These are phyloP conservation scores for Suhomyces bokatorum DNA, from an alignment of 1,139 yeast genomes.

Conservation along the genomic window DNA sequence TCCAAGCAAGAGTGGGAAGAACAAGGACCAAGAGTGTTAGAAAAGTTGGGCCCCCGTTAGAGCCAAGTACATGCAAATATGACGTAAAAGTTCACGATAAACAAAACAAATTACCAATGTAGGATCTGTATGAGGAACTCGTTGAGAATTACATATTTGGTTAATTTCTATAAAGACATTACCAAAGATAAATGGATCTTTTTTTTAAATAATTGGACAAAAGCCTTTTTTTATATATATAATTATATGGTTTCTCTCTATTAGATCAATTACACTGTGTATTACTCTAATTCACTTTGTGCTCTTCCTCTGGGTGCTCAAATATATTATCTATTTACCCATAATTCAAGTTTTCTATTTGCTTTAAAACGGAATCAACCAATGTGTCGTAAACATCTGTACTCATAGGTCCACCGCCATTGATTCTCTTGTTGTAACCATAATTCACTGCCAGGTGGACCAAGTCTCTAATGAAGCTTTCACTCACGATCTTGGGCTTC, in stretches of 20 bases:
- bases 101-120: background rate
- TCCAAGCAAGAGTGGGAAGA: constrained; percentile 97
- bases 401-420: constrained; percentile 36
- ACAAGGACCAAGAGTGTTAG: constrained; percentile 82
- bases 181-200: too few species aligned
- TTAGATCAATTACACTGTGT: too few species aligned
- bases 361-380: constrained; percentile 43
- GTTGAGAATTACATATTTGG: too few species aligned
- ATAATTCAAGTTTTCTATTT: constrained; percentile 42
- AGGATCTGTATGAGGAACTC: too few species aligned
- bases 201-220: too few species aligned
- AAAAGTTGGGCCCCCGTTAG: constrained; percentile 90
- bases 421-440: constrained; percentile 49
- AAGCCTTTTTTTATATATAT: too few species aligned
- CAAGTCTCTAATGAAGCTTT: constrained; percentile 64
- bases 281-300: too few species aligned
- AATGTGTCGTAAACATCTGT: constrained; percentile 44
- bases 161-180: too few species aligned
- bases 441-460: constrained; percentile 75
- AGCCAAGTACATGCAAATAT: constrained; percentile 10
- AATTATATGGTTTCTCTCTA: too few species aligned
- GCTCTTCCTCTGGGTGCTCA: background rate
- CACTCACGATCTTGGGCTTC: constrained; percentile 72
- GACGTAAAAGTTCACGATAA: constrained; percentile 2
- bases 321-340: constrained; percentile 19